Conservation (phyloP, 495 filamentous ascomycete genomes). For the Penicillium atrosanguineum region DNA sequence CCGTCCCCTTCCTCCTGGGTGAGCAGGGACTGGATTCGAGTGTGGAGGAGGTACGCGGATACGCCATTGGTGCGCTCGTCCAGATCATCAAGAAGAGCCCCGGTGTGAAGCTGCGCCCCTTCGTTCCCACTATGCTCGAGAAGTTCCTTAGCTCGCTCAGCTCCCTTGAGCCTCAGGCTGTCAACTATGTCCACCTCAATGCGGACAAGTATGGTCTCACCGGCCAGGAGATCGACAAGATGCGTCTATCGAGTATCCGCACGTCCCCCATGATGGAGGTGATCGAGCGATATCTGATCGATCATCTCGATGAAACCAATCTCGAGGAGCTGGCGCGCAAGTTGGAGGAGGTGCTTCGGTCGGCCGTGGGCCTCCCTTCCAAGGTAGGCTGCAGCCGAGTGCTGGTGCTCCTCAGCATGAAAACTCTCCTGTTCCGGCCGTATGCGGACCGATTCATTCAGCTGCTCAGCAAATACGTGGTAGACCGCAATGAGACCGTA, state of each 20-base stretch:
- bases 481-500: conserved; percentile 90
- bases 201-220: conserved; percentile 81
- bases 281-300: conserved; percentile 78
- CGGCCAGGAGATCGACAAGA: conserved; percentile 80
- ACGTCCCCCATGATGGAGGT: conserved; percentile 91
- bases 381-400: conserved; percentile 88
- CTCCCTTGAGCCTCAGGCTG: conserved; percentile 77
- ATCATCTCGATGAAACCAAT: conserved; percentile 72
- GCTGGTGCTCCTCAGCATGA: conserved; percentile 80
- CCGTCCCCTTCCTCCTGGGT: conserved; percentile 89
- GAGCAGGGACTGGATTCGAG: conserved; percentile 82
- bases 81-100: conserved; percentile 83
- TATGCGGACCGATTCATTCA: conserved; percentile 77
- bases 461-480: conserved; percentile 70
- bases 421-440: conserved; percentile 67
- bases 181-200: conserved; percentile 92
- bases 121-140: conserved; percentile 76
- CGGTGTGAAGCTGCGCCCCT: conserved; percentile 68
- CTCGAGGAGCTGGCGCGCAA: conserved; percentile 70
- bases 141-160: conserved; percentile 77
- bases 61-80: conserved; percentile 72
- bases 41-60: conserved; percentile 76
- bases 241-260: conserved; percentile 73
- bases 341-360: conserved; percentile 75
- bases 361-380: conserved; percentile 83